Evolutionary conservation across 805 yeast species (phyloP).

Genomic region (Candida pseudoglaebosa): DNA sequence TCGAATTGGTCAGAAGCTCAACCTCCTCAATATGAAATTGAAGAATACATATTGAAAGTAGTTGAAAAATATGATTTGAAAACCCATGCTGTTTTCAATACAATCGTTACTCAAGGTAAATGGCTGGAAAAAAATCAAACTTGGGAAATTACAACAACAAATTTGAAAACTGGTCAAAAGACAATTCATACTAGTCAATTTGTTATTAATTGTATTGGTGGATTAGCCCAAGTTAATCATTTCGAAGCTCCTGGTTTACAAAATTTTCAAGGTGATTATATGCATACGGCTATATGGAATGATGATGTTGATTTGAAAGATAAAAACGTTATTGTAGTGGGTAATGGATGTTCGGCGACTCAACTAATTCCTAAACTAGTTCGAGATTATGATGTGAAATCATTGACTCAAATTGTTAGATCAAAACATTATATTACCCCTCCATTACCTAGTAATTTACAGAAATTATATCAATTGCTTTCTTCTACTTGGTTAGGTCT

Average conservation of each 20-base stretch:
- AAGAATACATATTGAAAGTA: conserved; percentile 7
- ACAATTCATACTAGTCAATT: conserved; percentile 2
- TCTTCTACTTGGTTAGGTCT: conserved; percentile 23
- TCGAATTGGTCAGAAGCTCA: conserved; percentile 5
- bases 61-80: conserved; percentile 6
- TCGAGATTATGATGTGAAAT: conserved; percentile 3
- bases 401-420: conserved; percentile 7
- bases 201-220: conserved; percentile 5
- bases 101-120: background rate
- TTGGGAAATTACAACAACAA: conserved; percentile 3
- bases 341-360: conserved; percentile 8
- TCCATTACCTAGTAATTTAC: conserved; percentile 8
- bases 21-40: conserved; percentile 8
- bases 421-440: conserved; percentile 7
- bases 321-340: conserved; percentile 8
- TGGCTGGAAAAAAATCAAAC: conserved; percentile 3
- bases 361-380: conserved; percentile 7
- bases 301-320: conserved; percentile 2
- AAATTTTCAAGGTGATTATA: conserved; percentile 6
- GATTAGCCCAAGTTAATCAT: conserved; percentile 4
- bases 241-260: conserved; percentile 6
- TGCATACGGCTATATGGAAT: conserved; percentile 8
- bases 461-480: conserved; percentile 21
- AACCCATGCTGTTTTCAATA: conserved; percentile 4
- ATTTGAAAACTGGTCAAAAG: conserved; percentile 2